Base-by-base conservation (phyloP, 2,329 filamentous ascomycete genomes). In the Acarospora socialis region DNA sequence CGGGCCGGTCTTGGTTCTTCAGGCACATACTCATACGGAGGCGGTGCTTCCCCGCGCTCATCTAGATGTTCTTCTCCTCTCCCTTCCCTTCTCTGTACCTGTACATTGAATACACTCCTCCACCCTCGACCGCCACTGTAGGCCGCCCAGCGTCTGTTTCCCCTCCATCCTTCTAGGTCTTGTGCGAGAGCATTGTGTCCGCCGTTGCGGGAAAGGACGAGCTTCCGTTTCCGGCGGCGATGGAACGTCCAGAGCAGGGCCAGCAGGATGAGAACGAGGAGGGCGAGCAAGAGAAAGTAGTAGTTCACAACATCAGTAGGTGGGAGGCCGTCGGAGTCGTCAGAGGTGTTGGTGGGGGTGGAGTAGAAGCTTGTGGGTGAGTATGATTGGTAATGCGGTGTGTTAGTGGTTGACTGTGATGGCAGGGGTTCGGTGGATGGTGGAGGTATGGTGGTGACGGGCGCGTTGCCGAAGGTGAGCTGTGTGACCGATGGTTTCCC, bases 251-350 rank as follows among this genome's bases (percentile, higher is more conserved):
- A 37, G 23, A 37, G 38, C 14, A 28, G 21, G 5, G 40, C 12
- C 24, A 30, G n/a, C 13, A 42, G 19, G 14, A 35, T 21, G 32
- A 40, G 30, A 16, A 42, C 30, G 28, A 42, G 26, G 26, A 42
- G 15, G 19, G 35, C 37, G 21, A 42, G 22, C 30, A 42, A 35
- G 21, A 42, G 39, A 23, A 42, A 42, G 25, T 42, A 42, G 29
- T 42, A 42, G 28, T 42, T 40, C 15, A 42, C 30, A 13, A 42
- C 25, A 4, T 30, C 35, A n/a, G n/a, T n/a, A n/a, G n/a, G n/a
- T n/a, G n/a, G n/a, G n/a, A n/a, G n/a, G n/a, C n/a, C 24, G 13
- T 33, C 24, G 16, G 8, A 7, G 17, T 26, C 8, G 14, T 12
- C 7, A 12, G 21, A 22, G 16, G 27, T 14, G 17, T n/a, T 30